Evolutionary conservation across 768 basidiomycete genomes (phyloP).

Genomic region (Pulveroboletus sp.): DNA sequence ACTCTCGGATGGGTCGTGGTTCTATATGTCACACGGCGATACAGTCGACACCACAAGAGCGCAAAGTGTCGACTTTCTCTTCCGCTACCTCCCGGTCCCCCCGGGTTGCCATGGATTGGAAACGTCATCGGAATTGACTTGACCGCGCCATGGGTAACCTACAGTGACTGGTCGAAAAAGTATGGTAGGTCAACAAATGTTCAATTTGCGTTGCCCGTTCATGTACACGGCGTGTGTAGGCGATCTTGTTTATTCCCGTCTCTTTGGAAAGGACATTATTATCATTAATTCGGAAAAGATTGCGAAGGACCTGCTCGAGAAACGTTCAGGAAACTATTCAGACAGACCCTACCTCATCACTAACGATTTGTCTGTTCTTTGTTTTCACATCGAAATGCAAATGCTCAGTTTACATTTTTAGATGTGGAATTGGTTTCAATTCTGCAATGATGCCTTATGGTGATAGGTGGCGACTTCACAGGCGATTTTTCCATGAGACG

Average conservation of each 20-base stretch:
- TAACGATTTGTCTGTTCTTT: neutral
- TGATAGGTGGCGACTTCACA: neutral
- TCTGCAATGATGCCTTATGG: too few relatives aligned
- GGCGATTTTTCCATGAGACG: neutral
- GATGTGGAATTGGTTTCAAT: too few relatives aligned
- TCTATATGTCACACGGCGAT: too few relatives aligned
- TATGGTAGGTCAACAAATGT: neutral
- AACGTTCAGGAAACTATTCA: neutral
- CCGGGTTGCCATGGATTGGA: neutral
- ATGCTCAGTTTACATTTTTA: neutral
- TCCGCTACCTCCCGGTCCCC: neutral
- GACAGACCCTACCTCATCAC: neutral
- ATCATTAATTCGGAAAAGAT: neutral
- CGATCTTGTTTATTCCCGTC: neutral
- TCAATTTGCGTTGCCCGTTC: too few relatives aligned
- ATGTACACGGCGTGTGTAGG: neutral
- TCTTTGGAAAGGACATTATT: neutral
- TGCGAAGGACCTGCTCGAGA: neutral
- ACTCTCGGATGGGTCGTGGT: too few relatives aligned
- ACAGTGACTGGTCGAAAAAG: neutral
- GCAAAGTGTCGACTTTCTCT: neutral
- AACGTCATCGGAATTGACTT: neutral
- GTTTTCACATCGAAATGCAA: neutral
- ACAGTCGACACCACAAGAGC: too few relatives aligned
- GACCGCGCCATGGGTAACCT: neutral